Percentiles rank a stretch among this genome's conserved stretches.
Evolutionary conservation across 768 basidiomycete genomes (phyloP).

Genomic region (Kwoniella shandongensis): DNA sequence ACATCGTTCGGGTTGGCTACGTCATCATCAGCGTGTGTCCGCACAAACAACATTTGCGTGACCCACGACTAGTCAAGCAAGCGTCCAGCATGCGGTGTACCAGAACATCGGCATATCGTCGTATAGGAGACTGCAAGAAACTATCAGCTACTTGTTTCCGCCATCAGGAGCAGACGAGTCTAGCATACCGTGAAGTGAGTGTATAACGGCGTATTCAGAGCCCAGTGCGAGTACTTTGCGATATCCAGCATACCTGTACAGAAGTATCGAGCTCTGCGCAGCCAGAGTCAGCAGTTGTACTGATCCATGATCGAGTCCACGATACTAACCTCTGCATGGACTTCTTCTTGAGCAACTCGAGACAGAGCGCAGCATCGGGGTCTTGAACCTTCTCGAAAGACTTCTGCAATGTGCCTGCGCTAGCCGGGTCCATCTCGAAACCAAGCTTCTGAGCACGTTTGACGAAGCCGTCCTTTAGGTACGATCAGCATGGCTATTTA

Average conservation of each 20-base stretch:
- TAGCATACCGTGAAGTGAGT: slow-evolving; percentile 57
- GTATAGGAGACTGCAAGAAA: slow-evolving; percentile 64
- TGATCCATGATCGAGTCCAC: not conserved
- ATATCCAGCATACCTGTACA: slow-evolving; percentile 99
- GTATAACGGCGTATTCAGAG: slow-evolving; percentile 85
- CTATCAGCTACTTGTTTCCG: slow-evolving; percentile 62
- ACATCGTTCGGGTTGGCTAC: slow-evolving; percentile 61
- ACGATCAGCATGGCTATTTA: slow-evolving; percentile 16
- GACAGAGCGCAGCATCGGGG: slow-evolving; percentile 69
- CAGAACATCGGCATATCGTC: slow-evolving; percentile 71
- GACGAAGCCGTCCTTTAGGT: slow-evolving; percentile 66
- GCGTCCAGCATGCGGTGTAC: slow-evolving; percentile 96
- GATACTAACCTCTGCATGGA: slow-evolving; percentile 67
- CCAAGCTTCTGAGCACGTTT: slow-evolving; percentile 83
- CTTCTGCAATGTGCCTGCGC: slow-evolving; percentile 76
- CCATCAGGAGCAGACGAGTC: not conserved
- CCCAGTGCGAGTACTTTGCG: slow-evolving; percentile 92
- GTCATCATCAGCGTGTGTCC: not conserved
- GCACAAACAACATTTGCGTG: not conserved
- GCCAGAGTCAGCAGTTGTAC: slow-evolving; percentile 11
- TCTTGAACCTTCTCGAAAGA: slow-evolving; percentile 76
- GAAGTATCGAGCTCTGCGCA: slow-evolving; percentile 87
- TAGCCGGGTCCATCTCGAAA: slow-evolving; percentile 74
- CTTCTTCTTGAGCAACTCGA: slow-evolving; percentile 81
- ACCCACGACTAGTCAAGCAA: slow-evolving; percentile 58